A percentile compares a stretch with the other conserved stretches of the same genome.
These are phyloP conservation scores for Candida alai DNA, from an alignment of 805 yeast species.

Conservation along the genomic window DNA sequence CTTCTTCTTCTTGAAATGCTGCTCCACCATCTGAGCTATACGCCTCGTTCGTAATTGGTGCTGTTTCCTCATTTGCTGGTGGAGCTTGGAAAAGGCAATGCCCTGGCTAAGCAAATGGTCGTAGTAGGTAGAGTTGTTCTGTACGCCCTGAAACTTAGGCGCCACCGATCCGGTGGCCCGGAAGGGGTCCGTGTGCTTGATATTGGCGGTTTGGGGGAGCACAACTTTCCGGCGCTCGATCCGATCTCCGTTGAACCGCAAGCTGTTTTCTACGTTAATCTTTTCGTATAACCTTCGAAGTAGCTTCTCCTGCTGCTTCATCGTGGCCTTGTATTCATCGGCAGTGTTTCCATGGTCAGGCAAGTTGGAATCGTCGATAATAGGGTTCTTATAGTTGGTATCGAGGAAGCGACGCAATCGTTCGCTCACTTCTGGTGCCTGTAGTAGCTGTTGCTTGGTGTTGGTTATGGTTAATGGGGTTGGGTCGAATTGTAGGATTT, in stretches of 20 bases:
- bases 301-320: conserved; percentile 51
- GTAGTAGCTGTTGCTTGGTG: conserved; percentile 10
- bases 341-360: conserved; percentile 28
- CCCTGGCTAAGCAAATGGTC: conserved; percentile 82
- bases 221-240: conserved; percentile 44
- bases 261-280: conserved; percentile 30
- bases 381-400: conserved; percentile 28
- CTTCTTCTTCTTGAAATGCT: conserved; percentile 76
- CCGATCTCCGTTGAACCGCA: conserved; percentile 44
- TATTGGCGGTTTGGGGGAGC: conserved; percentile 40
- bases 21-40: conserved; percentile 78
- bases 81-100: conserved; percentile 60
- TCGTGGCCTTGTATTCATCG: conserved; percentile 58
- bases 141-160: conserved; percentile 42
- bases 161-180: conserved; percentile 41
- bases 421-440: conserved; percentile 25
- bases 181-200: conserved; percentile 42
- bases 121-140: conserved; percentile 47
- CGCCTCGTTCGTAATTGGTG: conserved; percentile 67
- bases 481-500: conserved; percentile 25
- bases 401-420: conserved; percentile 26
- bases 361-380: conserved; percentile 33
- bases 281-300: conserved; percentile 43
- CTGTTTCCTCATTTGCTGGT: conserved; percentile 59
- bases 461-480: conserved; percentile 23